Base-by-base conservation (phyloP, 352 stramenopile genomes). In the Globisporangium solare region DNA sequence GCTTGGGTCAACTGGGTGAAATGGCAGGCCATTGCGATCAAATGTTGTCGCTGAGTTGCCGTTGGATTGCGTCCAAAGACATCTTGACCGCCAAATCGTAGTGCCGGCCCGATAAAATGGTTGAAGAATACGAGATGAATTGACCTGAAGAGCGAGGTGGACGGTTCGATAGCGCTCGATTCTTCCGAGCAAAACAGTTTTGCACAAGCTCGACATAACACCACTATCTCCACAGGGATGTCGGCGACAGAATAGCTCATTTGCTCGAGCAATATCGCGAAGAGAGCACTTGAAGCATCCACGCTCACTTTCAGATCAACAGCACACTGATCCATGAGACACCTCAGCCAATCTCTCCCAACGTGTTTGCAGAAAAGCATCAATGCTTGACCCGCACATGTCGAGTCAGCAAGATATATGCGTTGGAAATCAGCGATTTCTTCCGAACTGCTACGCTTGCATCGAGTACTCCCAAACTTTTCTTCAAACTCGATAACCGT, bases 121-220 rank as follows among this genome's bases (percentile, higher is more conserved):
- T 83, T 79, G 59, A 88, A 90, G 20, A 92, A 86, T n/a, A 90
- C 67, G 2, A 89, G 54, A 60, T 90, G 83, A n/a, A 83, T 56
- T 0, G 62, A 70, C 39, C 59, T 35, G 12, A 70, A 39, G 47
- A 47, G 27, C 52, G 39, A 22, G 2, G 50, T 18, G 11, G 63
- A 52, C 12, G 5, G 22, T 39, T 40, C 39, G 4, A 22, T 11
- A 48, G 20, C 31, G n/a, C 6, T 17, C 51, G 11, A 15, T 4
- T 46, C 45, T 1, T 37, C 17, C 14, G 51, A 46, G 5, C 17
- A 21, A 39, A 77, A 54, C 24, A 86, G 21, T 22, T 67, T 73
- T 20, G 27, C 57, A 51, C 66, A 73, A 3, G 58, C 64, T 3
- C 71, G 78, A 63, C 72, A 80, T n/a, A 87, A 58, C 21, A 87